Evolutionary conservation across 2,329 filamentous ascomycete genomes (phyloP).

Genomic region (Huntiella decipiens): DNA sequence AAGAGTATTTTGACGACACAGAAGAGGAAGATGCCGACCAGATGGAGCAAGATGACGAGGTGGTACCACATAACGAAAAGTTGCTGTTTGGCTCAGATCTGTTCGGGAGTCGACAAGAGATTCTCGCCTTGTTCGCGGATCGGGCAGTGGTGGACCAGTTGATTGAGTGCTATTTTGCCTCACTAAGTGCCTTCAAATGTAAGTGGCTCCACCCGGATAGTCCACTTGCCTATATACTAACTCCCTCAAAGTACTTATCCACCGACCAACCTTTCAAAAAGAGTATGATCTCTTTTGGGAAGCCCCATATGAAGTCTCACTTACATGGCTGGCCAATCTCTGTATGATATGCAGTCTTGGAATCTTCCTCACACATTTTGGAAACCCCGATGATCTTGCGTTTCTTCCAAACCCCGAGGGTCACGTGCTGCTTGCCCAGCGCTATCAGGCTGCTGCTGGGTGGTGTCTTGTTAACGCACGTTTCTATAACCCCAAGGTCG

Average conservation of each 20-base stretch:
- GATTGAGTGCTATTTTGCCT: slow-evolving; percentile 33
- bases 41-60: slow-evolving; percentile 14
- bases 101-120: slow-evolving; percentile 24
- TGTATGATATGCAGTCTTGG: slow-evolving; percentile 28
- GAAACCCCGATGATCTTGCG: slow-evolving; percentile 17
- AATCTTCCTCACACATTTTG: slow-evolving; percentile 25
- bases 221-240: slow-evolving; percentile 11
- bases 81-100: slow-evolving; percentile 23
- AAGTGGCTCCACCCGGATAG: slow-evolving; percentile 12
- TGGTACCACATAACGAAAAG: slow-evolving; percentile 21
- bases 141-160: slow-evolving; percentile 28
- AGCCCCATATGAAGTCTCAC: slow-evolving; percentile 20
- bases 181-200: slow-evolving; percentile 33
- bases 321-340: slow-evolving; percentile 32
- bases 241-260: slow-evolving; percentile 27
- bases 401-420: slow-evolving; percentile 18
- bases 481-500: slow-evolving; percentile 29
- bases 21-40: slow-evolving; percentile 17
- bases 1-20: slow-evolving; percentile 35
- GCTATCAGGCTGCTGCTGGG: slow-evolving; percentile 30
- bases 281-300: slow-evolving; percentile 32
- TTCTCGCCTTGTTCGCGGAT: slow-evolving; percentile 29
- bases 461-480: slow-evolving; percentile 31
- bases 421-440: slow-evolving; percentile 19
- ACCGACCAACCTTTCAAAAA: slow-evolving; percentile 31